Evolutionary conservation across 2,329 filamentous ascomycete species (phyloP), one percentile per base, ranked within the genome.

Genomic region (Fusarium irregulare): DNA sequence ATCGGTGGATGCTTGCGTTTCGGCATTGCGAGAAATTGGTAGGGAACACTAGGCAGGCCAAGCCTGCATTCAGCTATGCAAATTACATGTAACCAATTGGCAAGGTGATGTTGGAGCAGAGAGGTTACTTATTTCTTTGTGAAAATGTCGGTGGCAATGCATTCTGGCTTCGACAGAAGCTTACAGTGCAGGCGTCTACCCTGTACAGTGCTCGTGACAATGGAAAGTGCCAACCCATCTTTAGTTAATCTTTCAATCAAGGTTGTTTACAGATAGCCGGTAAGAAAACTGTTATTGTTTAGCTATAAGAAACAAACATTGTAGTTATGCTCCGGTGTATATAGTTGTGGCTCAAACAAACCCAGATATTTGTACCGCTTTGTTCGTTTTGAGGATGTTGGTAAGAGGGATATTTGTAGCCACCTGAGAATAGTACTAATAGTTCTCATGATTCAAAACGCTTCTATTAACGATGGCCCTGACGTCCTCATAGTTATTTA

Each of bases 111-210:
- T 40, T 37, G 21, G 23, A 56, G 42, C 42, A 46, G n/a, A 41
- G 32, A 34, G 34, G 34, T n/a, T n/a, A 12, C 18, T 37, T n/a
- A 12, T 12, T 42, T 53, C 64, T 21, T 55, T 49, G 34, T 34
- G 48, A 50, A 72, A 75, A 71, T 71, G 67, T 75, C 73, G 70
- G 73, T 73, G 72, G 72, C 73, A 50, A 74, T 72, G 18, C 34
- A 37, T 37, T 37, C 34, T 37, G 34, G 23, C 25, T 46, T 60
- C 65, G 49, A 64, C 28, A 54, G 47, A 59, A 63, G 63, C 41
- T 32, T 57, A 14, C 41, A 20, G 32, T 32, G 30, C 11, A 32
- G 28, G 23, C 14, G 34, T 50, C 68, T 75, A 75, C 73, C 71
- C 73, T 75, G 47, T 53, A 75, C 61, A 21, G 34, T 37, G 12